A percentile compares a stretch with the other conserved stretches of the same genome.
phyloP scores from a whole-genome alignment of 306 rosid species.

The Myrica gale region DNA sequence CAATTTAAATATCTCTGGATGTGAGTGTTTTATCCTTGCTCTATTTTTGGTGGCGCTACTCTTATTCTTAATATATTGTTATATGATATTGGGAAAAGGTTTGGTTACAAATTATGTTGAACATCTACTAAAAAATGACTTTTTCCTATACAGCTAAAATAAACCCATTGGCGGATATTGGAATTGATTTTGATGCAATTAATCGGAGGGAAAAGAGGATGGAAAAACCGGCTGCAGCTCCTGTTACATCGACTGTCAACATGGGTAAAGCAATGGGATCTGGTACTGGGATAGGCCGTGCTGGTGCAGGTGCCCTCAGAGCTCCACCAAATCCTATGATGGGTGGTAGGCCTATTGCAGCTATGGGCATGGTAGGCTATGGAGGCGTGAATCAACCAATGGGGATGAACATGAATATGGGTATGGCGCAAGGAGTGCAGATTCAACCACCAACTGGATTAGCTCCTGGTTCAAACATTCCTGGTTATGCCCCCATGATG shows the following conservation, averaged over 20 bases:
- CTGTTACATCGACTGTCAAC: conserved; percentile 65
- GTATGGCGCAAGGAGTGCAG: conserved; percentile 69
- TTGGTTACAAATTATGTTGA: too few species aligned
- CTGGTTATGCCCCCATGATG: conserved; percentile 73
- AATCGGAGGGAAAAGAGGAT: conserved; percentile 94
- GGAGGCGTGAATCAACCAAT: conserved; percentile 48
- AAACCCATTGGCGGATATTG: conserved; percentile 85
- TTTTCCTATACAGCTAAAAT: conserved; percentile 68
- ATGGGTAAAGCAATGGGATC: conserved; percentile 99
- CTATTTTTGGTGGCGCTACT: background rate
- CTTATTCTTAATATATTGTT: background rate
- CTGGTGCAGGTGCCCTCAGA: conserved; percentile 70
- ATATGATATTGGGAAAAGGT: too few species aligned
- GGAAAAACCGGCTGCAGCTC: conserved; percentile 73
- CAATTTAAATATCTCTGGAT: conserved; percentile 90
- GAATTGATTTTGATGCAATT: conserved; percentile 89
- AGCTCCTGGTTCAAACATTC: conserved; percentile 60
- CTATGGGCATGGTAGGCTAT: conserved; percentile 51
- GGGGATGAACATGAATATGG: conserved; percentile 63
- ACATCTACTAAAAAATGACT: conserved; percentile 12
- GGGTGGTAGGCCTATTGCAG: conserved; percentile 43
- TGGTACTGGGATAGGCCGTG: conserved; percentile 90
- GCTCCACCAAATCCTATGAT: conserved; percentile 50
- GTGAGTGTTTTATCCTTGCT: conserved; percentile 47
- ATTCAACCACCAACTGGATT: conserved; percentile 71